Evolutionary conservation across 1,284 basidiomycete genomes (phyloP).

Genomic region (Irpex lacteus): DNA sequence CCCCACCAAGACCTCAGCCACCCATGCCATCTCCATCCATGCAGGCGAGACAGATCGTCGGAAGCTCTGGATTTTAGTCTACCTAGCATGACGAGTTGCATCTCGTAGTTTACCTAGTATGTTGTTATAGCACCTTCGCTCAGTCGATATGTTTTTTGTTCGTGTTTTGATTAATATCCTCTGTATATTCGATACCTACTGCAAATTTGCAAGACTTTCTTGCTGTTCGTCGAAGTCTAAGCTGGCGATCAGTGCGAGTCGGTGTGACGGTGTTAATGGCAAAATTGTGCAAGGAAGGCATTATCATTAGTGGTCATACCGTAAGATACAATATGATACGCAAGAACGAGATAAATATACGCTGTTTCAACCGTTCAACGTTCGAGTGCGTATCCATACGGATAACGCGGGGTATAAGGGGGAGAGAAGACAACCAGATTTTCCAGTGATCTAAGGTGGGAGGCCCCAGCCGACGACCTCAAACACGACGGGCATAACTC

Average conservation of each 20-base stretch:
- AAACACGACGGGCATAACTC: conserved; percentile 66
- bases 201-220: background rate
- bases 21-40: conserved; percentile 62
- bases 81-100: background rate
- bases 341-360: background rate
- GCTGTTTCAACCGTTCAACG: background rate
- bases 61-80: conserved; percentile 32
- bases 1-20: conserved; percentile 55
- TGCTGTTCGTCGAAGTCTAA: background rate
- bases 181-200: background rate
- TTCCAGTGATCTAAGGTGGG: conserved; percentile 1
- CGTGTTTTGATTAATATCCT: background rate
- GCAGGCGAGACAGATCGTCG: conserved; percentile 54
- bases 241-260: too few species aligned
- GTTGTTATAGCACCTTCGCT: background rate
- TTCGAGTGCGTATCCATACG: too few species aligned
- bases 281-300: too few species aligned
- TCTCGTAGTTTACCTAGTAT: background rate
- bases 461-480: conserved; percentile 69
- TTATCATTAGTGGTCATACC: background rate
- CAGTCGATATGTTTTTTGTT: background rate
- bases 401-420: too few species aligned
- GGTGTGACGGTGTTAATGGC: too few species aligned
- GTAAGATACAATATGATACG: background rate
- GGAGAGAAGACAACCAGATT: too few species aligned